Evolutionary conservation across 2,329 filamentous ascomycete species (phyloP), one percentile per base, ranked within the genome.

Genomic region (Aspergillus sp.): DNA sequence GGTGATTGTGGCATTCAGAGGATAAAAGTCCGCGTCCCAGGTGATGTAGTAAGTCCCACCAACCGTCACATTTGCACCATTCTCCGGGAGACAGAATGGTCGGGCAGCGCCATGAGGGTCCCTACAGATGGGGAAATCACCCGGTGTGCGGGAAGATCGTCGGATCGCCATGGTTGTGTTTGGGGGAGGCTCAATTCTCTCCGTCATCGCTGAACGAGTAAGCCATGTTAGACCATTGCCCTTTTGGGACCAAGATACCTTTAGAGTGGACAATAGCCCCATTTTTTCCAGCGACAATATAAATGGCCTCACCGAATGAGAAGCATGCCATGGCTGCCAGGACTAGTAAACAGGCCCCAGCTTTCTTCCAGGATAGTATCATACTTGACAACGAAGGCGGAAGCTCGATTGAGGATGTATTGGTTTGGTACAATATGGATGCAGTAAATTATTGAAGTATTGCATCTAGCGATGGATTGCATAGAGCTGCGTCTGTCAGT

Each of bases 41-140:
- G 73, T 76, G 17, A 75, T 72, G 58, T 76, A 77, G 65, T 78
- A 77, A 2, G 71, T 76, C 27, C 73, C 72, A 52, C 70, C 76
- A n/a, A 73, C 69, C 38, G 72, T 69, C n/a, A 78, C 62, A 8
- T 71, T 66, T 2, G 70, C 67, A 25, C 66, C 68, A 65, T 78
- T 69, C 38, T 64, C 64, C 7, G 76, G 76, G 21, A 72, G 67
- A 61, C 75, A 78, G 58, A 78, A 76, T 4, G 74, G 73, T 19
- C 59, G 58, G 21, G 67, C 62, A 13, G 64, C 58, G 13, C 60
- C 63, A 27, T 66, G 60, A 8, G 63, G 44, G 51, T 71, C 64
- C n/a, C 63, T 69, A 57, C 75, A 78, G 50, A 68, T 54, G 7
- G 72, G 71, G 49, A 77, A 76, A 30, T 68, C 68, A 8, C 68